Evolutionary conservation across 2,329 filamentous ascomycete genomes (phyloP).

Genomic region (Chrysoporthe deuterocubensis): DNA sequence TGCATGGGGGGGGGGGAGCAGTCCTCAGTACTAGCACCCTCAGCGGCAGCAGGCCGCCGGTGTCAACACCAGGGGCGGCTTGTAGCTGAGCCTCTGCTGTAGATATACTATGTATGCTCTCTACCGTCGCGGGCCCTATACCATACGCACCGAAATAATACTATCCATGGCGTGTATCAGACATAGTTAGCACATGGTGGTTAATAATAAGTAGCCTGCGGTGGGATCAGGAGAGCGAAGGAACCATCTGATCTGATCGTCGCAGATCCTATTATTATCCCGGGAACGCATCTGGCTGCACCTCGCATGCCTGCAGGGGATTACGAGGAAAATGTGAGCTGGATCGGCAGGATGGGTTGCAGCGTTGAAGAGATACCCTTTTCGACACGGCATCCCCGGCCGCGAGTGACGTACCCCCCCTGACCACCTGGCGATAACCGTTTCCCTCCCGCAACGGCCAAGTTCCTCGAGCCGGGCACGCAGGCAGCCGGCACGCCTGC

Average conservation of each 20-base stretch:
- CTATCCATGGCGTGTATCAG: not conserved
- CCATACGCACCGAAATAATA: not conserved
- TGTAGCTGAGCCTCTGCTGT: too few species aligned
- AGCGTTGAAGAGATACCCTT: conserved; percentile 4
- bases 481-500: not conserved
- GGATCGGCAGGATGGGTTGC: not conserved
- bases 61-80: not conserved
- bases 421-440: conserved; percentile 7
- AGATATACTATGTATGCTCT: too few species aligned
- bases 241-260: conserved; percentile 6
- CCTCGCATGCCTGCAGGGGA: conserved; percentile 2
- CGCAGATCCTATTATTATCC: conserved; percentile 10
- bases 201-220: too few species aligned
- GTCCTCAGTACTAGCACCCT: not conserved
- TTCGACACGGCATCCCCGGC: conserved; percentile 16
- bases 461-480: not conserved
- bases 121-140: not conserved
- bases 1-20: not conserved
- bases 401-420: conserved; percentile 9
- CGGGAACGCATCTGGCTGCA: not conserved
- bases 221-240: not conserved
- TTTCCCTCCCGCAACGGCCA: not conserved
- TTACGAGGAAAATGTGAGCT: conserved; percentile 1
- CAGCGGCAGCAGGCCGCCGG: not conserved
- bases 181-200: not conserved